Evolutionary conservation across 208 protist genomes (phyloP).

Genomic region (Leishmania amazonensis): DNA sequence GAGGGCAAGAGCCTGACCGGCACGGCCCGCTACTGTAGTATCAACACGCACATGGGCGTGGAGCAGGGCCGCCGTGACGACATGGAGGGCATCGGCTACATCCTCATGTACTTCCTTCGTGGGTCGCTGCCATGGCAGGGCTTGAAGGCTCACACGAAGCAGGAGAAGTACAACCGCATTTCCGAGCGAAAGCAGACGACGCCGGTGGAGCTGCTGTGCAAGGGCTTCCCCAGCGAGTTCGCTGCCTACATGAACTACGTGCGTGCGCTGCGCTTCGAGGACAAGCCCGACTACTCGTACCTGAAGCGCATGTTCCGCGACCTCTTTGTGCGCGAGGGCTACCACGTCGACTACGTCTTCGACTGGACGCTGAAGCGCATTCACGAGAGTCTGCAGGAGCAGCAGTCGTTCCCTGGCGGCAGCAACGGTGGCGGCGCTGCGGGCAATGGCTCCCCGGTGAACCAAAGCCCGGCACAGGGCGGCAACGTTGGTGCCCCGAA

Average conservation of each 20-base stretch:
- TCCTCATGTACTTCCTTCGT: slow-evolving; percentile 99
- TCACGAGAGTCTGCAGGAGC: slow-evolving; percentile 64
- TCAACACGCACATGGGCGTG: slow-evolving; percentile 99
- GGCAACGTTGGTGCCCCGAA: slow-evolving; percentile 21
- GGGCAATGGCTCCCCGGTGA: slow-evolving; percentile 26
- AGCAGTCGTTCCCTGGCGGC: slow-evolving; percentile 33
- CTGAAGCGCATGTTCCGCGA: slow-evolving; percentile 98
- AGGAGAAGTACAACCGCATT: slow-evolving; percentile 99
- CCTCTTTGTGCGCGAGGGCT: slow-evolving; percentile 98
- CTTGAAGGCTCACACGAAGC: slow-evolving; percentile 95
- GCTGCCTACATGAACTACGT: slow-evolving; percentile 98
- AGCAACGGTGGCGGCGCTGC: slow-evolving; percentile 16
- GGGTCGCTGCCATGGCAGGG: slow-evolving; percentile 99
- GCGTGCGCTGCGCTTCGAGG: slow-evolving; percentile 97
- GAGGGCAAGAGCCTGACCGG: slow-evolving; percentile 99
- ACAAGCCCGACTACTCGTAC: slow-evolving; percentile 99
- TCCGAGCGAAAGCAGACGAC: slow-evolving; percentile 97
- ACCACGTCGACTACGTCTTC: slow-evolving; percentile 98
- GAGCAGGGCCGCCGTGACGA: slow-evolving; percentile 97
- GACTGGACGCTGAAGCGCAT: slow-evolving; percentile 97
- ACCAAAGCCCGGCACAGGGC: slow-evolving; percentile 19
- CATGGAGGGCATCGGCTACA: slow-evolving; percentile 98
- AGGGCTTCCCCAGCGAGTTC: slow-evolving; percentile 95
- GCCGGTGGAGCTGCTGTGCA: slow-evolving; percentile 96
- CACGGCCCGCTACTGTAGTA: slow-evolving; percentile 99